phyloP scores from a whole-genome alignment of 2,329 filamentous ascomycete genomes.

The Madurella fahalii region DNA sequence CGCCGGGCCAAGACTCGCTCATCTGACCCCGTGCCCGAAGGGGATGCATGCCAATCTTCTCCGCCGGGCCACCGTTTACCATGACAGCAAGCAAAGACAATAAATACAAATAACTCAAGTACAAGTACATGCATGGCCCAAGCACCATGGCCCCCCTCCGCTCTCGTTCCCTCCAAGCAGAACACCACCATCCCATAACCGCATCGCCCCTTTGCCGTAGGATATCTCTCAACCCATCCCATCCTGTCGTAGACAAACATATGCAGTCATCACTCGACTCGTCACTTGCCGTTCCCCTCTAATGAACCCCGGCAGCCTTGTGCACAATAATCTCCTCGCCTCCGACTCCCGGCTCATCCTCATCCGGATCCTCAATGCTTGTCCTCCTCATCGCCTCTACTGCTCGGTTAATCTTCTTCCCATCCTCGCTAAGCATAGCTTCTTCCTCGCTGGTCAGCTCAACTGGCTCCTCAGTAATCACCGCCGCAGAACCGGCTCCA shows the following conservation, averaged over 20 bases:
- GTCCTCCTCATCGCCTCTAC: constrained; percentile 52
- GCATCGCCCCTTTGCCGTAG: not conserved
- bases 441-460: constrained; percentile 21
- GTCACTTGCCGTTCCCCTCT: not conserved
- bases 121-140: not conserved
- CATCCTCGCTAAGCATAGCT: constrained; percentile 37
- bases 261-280: no score
- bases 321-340: constrained; percentile 25
- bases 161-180: not conserved
- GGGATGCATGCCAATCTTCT: no score
- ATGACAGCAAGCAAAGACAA: not conserved
- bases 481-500: constrained; percentile 27
- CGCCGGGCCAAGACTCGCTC: no score
- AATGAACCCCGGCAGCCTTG: constrained; percentile 8
- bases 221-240: not conserved
- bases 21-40: no score
- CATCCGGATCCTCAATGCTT: constrained; percentile 58
- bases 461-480: constrained; percentile 30
- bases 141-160: not conserved
- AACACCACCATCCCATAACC: not conserved
- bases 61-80: no score
- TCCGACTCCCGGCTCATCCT: constrained; percentile 39
- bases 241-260: not conserved
- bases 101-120: not conserved
- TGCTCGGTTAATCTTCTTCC: constrained; percentile 41